These are phyloP conservation scores for Xylaria sp. DNA, from an alignment of 2,329 filamentous ascomycete genomes.

Conservation along the genomic window DNA sequence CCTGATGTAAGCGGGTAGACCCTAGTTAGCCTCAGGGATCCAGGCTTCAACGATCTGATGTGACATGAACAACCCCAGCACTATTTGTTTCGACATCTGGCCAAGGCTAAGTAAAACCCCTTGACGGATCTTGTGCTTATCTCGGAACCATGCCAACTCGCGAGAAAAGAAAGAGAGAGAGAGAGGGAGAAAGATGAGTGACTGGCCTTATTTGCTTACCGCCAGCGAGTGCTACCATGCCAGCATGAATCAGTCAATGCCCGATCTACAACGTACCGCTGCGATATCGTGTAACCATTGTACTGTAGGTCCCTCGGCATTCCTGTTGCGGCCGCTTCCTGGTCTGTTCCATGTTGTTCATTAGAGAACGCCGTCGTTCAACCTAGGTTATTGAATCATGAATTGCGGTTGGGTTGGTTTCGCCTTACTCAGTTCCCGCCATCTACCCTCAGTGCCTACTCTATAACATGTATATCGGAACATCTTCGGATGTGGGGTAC, in stretches of 20 bases:
- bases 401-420: not conserved
- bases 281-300: not conserved
- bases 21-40: slow-evolving; percentile 12
- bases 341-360: not conserved
- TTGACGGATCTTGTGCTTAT: slow-evolving; percentile 3
- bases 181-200: no score
- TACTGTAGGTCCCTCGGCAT: not conserved
- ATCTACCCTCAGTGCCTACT: not conserved
- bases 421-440: not conserved
- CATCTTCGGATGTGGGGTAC: not conserved
- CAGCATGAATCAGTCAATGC: slow-evolving; percentile 1
- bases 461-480: not conserved
- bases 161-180: not conserved
- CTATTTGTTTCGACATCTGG: slow-evolving; percentile 2
- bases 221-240: not conserved
- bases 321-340: not conserved
- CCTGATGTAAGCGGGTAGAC: slow-evolving; percentile 8
- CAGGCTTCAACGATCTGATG: slow-evolving; percentile 7
- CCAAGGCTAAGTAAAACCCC: not conserved
- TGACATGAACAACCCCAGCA: slow-evolving; percentile 1
- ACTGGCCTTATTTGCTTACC: slow-evolving; percentile 4
- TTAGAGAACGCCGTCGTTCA: not conserved
- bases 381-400: not conserved
- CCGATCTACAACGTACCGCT: not conserved
- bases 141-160: not conserved